Percentiles rank a stretch among this genome's conserved stretches.
Conservation (phyloP, 768 basidiomycete genomes). For the Tylopilus plumbeoviolaceoides region DNA sequence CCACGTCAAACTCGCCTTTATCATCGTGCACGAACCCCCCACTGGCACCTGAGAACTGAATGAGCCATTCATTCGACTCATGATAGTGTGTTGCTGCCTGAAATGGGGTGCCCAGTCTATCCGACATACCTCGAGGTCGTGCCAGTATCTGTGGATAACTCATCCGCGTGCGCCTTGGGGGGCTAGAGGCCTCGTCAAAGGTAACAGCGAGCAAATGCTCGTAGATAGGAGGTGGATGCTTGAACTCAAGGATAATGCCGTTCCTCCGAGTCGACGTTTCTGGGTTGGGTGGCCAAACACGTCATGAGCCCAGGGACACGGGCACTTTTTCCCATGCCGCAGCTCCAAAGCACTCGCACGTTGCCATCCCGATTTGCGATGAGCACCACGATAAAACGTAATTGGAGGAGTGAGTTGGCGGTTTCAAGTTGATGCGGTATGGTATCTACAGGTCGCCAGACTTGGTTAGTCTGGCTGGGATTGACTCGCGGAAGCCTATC, state of each 20-base stretch:
- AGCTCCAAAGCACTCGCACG: background rate
- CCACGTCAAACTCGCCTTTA: constrained; percentile 5
- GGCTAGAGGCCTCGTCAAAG: background rate
- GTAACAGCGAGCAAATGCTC: background rate
- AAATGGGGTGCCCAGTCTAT: background rate
- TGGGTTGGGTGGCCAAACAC: background rate
- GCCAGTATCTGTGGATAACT: constrained; percentile 6
- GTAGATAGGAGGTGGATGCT: background rate
- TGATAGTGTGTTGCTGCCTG: background rate
- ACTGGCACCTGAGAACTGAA: constrained; percentile 1
- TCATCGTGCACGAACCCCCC: constrained; percentile 3
- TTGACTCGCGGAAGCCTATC: too few relatives aligned
- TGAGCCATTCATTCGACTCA: constrained; percentile 6
- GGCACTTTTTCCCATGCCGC: background rate
- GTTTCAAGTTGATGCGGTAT: background rate
- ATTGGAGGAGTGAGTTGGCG: background rate
- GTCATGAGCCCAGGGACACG: background rate
- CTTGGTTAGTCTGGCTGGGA: too few relatives aligned
- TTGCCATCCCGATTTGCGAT: background rate
- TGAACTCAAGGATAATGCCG: background rate
- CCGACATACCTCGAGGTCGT: constrained; percentile 12
- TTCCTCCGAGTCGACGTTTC: background rate
- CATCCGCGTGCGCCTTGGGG: constrained; percentile 7
- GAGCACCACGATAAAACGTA: background rate
- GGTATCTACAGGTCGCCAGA: background rate